Evolutionary conservation across 1,139 yeast genomes (phyloP), one percentile per base, ranked within the genome.

Genomic region (Taphrina wiesneri): DNA sequence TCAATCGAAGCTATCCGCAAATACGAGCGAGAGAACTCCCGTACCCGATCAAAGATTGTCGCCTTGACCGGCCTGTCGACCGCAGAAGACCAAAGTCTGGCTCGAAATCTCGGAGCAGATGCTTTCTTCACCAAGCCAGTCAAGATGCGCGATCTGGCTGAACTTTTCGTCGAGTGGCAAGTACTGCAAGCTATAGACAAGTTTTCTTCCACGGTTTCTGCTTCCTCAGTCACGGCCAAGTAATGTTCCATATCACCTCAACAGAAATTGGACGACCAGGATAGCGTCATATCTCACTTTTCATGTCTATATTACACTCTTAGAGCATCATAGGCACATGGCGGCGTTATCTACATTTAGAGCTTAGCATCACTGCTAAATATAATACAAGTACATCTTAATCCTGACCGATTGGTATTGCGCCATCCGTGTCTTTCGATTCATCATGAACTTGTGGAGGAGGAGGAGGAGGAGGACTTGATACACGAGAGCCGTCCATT

Each of bases 31-130:
- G 82, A 86, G 62, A 85, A 86, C 69, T 90, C 90, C 43, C 79
- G 82, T 36, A 90, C 89, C 69, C 81, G 96, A 69, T 86, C 95
- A 0, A 96, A 96, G 26, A 89, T 90, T 71, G 90, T 90, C 72
- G 96, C 96, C 0, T 80, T 90, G 67, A 90, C 96, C 0, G 96
- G 96, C 0, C 96, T 90, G 75, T 96, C 96, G 3, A 89, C 89
- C 96, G 81, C 89, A 79, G 95, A 95, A 51, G 96, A 90, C 75
- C 80, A 96, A 67, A 96, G 89, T 75, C 83, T 88, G 71, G 89
- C 96, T 67, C 80, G 89, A 76, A 88, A 88, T 67, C 90, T 91
- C 56, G 96, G 91, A 67, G 90, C 90, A 96, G 96, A 90, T 75
- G 96, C 89, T 74, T 90, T 90, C 75, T 84, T 90, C 57, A 86